phyloP scores from a whole-genome alignment of 2,329 filamentous ascomycete genomes.

The Coleophoma cylindrospora region DNA sequence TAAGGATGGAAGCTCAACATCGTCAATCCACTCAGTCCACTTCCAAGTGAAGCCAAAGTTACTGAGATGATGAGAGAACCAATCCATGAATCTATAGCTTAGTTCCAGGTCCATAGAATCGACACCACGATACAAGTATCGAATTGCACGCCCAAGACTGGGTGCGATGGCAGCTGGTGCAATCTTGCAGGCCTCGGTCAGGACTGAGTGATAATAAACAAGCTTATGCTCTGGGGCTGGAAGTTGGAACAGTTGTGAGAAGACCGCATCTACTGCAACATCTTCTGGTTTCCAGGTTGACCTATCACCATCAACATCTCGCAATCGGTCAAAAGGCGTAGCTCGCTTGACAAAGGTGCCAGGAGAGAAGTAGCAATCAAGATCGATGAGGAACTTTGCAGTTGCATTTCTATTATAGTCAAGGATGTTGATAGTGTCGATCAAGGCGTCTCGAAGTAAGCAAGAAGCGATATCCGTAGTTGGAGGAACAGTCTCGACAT shows the following conservation, averaged over 20 bases:
- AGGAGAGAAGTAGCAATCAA: constrained; percentile 90
- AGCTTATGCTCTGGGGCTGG: constrained; percentile 87
- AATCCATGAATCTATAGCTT: constrained; percentile 83
- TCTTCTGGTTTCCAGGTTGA: constrained; percentile 97
- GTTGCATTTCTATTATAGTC: constrained; percentile 87
- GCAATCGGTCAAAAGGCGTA: constrained; percentile 85
- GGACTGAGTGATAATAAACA: constrained; percentile 92
- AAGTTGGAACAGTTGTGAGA: constrained; percentile 88
- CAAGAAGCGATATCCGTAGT: constrained; percentile 72
- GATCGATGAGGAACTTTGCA: constrained; percentile 84
- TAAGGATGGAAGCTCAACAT: constrained; percentile 70
- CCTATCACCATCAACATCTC: constrained; percentile 57
- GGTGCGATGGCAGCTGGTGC: constrained; percentile 95
- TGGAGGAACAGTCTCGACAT: constrained; percentile 82
- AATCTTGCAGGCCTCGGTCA: constrained; percentile 94
- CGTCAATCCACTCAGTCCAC: constrained; percentile 94
- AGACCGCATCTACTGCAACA: constrained; percentile 93
- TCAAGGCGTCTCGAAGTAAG: constrained; percentile 76
- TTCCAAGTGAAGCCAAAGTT: constrained; percentile 99
- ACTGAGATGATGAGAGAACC: constrained; percentile 96
- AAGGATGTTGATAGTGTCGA: constrained; percentile 90
- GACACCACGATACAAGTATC: constrained; percentile 80
- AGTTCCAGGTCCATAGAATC: constrained; percentile 84
- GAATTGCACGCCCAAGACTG: constrained; percentile 86
- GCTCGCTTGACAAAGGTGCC: constrained; percentile 91